Percentiles rank a stretch among this genome's conserved stretches.
Conservation (phyloP, 148 eudicot species). For the Vaccinium darrowii region DNA sequence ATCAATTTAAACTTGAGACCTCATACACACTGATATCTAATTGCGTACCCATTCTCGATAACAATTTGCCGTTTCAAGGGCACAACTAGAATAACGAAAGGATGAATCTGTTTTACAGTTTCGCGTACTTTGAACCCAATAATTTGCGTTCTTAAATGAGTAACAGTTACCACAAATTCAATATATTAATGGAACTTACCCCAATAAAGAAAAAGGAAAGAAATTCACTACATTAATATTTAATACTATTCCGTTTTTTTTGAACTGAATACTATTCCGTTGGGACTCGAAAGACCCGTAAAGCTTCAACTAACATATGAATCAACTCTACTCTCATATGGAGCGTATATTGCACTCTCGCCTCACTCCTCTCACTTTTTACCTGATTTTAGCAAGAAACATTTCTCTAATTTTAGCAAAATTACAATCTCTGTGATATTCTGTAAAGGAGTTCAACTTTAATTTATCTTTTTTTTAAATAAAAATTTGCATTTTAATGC, state of each 20-base stretch:
- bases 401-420: neutral
- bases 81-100: too few species aligned
- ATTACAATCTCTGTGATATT: too few species aligned
- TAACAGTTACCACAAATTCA: neutral
- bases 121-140: neutral
- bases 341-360: slow-evolving; percentile 13
- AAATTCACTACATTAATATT: neutral
- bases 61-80: too few species aligned
- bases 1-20: too few species aligned
- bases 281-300: neutral
- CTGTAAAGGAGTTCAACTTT: neutral
- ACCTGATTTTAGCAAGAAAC: neutral
- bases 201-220: neutral
- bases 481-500: too few species aligned
- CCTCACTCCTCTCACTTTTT: neutral
- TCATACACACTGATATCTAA: too few species aligned
- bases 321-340: neutral
- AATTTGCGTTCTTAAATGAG: neutral
- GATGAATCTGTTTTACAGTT: too few species aligned
- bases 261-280: neutral
- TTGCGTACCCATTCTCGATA: too few species aligned
- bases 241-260: neutral
- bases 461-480: too few species aligned
- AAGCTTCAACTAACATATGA: neutral
- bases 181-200: too few species aligned